phyloP scores from a whole-genome alignment of 2,329 filamentous ascomycete species.

The Waltergamsia citrina region DNA sequence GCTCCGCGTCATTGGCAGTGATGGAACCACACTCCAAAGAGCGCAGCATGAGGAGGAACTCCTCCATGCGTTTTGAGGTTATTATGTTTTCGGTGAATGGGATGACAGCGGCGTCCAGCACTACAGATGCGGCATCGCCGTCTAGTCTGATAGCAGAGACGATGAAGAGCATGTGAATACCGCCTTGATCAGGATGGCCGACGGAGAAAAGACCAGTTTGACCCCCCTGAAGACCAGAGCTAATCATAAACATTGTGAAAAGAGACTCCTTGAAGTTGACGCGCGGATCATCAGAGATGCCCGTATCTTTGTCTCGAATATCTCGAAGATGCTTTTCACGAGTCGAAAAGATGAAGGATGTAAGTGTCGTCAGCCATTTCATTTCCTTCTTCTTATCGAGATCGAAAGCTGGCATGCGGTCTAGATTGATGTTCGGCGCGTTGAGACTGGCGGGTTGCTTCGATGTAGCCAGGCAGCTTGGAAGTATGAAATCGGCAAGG shows the following conservation, averaged over 20 bases:
- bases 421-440: constrained; percentile 31
- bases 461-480: constrained; percentile 15
- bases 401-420: constrained; percentile 31
- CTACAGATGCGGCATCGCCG: constrained; percentile 26
- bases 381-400: constrained; percentile 20
- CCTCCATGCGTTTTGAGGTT: constrained; percentile 17
- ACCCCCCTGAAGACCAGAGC: constrained; percentile 32
- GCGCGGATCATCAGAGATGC: constrained; percentile 19
- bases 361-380: constrained; percentile 27
- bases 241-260: constrained; percentile 35
- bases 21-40: constrained; percentile 21
- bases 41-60: constrained; percentile 26
- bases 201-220: constrained; percentile 35
- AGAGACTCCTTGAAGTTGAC: constrained; percentile 39
- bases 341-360: constrained; percentile 28
- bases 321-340: constrained; percentile 28
- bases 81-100: constrained; percentile 28
- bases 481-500: constrained; percentile 26
- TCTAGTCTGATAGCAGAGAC: constrained; percentile 35
- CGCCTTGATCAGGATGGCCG: constrained; percentile 21
- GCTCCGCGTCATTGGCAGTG: constrained; percentile 43
- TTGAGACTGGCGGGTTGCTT: constrained; percentile 25
- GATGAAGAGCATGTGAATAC: constrained; percentile 28
- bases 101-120: constrained; percentile 37
- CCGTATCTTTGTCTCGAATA: constrained; percentile 8